These are phyloP conservation scores for Ustilago tritici DNA, from an alignment of 1,284 basidiomycete genomes.

Conservation along the genomic window DNA sequence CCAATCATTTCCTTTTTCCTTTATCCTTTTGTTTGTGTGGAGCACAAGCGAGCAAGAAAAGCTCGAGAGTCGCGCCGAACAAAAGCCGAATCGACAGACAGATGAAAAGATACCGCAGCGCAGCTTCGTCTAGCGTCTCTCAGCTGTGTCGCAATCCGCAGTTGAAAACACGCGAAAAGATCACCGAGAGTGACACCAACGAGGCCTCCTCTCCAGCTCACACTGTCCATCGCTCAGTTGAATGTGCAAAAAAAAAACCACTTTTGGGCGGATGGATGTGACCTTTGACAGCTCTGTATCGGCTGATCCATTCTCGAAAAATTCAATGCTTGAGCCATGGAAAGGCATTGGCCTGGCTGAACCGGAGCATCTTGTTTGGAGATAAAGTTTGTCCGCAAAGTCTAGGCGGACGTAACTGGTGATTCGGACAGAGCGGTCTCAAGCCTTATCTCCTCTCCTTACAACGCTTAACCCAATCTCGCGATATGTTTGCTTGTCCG, in stretches of 20 bases:
- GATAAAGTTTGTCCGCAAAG: neutral
- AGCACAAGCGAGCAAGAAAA: neutral
- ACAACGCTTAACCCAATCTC: neutral
- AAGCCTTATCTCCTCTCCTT: neutral
- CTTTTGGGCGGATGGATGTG: neutral
- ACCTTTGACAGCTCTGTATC: neutral
- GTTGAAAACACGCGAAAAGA: neutral
- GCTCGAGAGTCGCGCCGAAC: neutral
- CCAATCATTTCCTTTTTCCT: neutral
- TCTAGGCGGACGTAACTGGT: conserved; percentile 3
- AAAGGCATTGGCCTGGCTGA: neutral
- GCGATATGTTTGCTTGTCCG: neutral
- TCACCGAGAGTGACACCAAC: neutral
- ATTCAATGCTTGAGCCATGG: neutral
- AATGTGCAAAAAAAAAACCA: neutral
- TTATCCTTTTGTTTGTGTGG: conserved; percentile 4
- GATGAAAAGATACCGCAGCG: neutral
- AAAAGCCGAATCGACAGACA: conserved; percentile 8
- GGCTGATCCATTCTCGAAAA: neutral
- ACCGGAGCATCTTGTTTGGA: neutral
- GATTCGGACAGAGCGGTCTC: conserved; percentile 7
- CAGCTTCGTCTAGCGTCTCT: neutral
- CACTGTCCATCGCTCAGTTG: neutral
- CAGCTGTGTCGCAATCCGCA: neutral
- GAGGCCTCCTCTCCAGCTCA: neutral